Base-by-base conservation (phyloP, 805 yeast genomes). In the Torulaspora gathmanii region DNA sequence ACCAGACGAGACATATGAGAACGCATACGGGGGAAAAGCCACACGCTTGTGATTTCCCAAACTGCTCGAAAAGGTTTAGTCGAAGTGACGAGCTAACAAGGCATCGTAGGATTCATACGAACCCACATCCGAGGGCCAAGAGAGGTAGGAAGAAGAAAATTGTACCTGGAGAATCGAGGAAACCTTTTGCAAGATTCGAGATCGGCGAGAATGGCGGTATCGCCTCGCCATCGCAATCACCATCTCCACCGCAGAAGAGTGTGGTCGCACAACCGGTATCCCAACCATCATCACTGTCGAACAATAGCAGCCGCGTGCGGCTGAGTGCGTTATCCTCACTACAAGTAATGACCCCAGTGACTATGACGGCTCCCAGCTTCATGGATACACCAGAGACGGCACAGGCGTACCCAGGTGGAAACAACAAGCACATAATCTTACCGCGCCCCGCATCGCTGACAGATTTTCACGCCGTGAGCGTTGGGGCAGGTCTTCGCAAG, bases 21-120 rank as follows among this genome's bases (percentile, higher is more conserved):
- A 83, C 89, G 10, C 91, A 83, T 57, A 83, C 91, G 0, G 91
- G 91, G 20, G 90, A 84, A 57, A 83, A 81, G 60, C 91, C 91
- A 3, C 89, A 83, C 62, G 75, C 74, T n/a, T 83, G 90, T 64
- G 74, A 79, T 22, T 83, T 73, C 53, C 83, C 84, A 0, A 85
- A 85, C 0, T 83, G 91, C 61, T 69, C 72, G 45, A 83, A 83
- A 65, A 71, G 75, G 48, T 83, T 83, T 57, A 75, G 83, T 37
- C 68, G 91, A 45, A 77, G 83, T 25, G 91, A 83, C 62, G 91
- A 83, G 59, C 68, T 83, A 42, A 83, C 88, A 11, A 73, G 91
- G 59, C 91, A 83, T 61, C 70, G 77, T 39, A 70, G 89, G 48
- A 83, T 83, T 46, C 90, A 84, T 61, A 78, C 81, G 19, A 83